Conservation (phyloP, 108 stramenopile genomes). For the Mediolabrus comicus region DNA sequence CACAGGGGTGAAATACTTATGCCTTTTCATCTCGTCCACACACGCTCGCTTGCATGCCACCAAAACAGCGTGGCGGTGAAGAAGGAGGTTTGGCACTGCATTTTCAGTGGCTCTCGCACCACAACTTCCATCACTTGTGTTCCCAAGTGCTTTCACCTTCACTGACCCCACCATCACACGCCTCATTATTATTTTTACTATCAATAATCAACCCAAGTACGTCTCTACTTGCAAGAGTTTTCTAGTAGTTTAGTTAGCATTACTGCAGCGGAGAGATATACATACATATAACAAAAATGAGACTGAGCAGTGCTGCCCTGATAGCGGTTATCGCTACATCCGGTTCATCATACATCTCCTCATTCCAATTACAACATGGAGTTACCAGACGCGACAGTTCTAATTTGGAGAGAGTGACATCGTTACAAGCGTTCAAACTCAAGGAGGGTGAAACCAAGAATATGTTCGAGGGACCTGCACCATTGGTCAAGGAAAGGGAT, state of each 20-base stretch:
- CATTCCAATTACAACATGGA: neutral
- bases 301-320: neutral
- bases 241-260: too few relatives aligned
- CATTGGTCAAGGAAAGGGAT: constrained; percentile 89
- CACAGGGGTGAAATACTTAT: neutral
- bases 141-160: too few relatives aligned
- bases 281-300: neutral
- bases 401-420: neutral
- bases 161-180: too few relatives aligned
- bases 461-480: constrained; percentile 82
- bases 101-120: too few relatives aligned
- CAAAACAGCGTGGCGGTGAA: neutral
- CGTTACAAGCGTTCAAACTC: constrained; percentile 33
- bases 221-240: too few relatives aligned
- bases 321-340: neutral
- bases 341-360: neutral
- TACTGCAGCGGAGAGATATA: neutral
- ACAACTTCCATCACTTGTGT: too few relatives aligned
- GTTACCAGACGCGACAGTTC: neutral
- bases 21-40: neutral
- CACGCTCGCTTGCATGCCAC: neutral
- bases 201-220: too few relatives aligned
- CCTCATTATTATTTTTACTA: too few relatives aligned
- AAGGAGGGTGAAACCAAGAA: constrained; percentile 48
- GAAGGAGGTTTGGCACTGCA: neutral